phyloP scores from a whole-genome alignment of 2,329 filamentous ascomycete genomes.

The Cladophialophora chaetospira region DNA sequence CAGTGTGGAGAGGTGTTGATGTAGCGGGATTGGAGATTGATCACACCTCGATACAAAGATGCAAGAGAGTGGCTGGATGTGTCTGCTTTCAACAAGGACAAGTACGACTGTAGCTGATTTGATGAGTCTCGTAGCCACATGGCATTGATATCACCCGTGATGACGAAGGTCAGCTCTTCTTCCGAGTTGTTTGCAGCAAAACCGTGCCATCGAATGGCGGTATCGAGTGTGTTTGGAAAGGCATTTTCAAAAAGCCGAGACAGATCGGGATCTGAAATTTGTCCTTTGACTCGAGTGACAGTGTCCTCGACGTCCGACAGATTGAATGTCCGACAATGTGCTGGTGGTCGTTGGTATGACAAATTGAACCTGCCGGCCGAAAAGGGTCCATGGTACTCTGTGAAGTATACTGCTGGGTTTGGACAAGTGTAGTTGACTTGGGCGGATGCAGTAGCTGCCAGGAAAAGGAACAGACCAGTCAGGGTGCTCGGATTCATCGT shows the following conservation, averaged over 20 bases:
- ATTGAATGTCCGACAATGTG: constrained; percentile 2
- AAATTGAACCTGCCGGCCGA: not conserved
- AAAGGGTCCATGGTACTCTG: not conserved
- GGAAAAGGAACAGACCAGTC: not conserved
- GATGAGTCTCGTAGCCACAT: constrained; percentile 89
- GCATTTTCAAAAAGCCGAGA: constrained; percentile 93
- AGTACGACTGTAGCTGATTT: constrained; percentile 90
- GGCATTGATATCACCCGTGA: constrained; percentile 88
- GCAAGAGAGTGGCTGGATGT: constrained; percentile 60
- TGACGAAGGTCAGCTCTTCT: constrained; percentile 87
- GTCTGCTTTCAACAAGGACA: constrained; percentile 79
- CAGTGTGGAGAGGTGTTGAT: constrained; percentile 94
- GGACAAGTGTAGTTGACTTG: constrained; percentile 7
- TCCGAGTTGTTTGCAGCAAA: constrained; percentile 72
- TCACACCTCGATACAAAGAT: constrained; percentile 82
- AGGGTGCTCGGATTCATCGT: not conserved
- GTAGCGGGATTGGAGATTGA: constrained; percentile 93
- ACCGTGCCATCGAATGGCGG: constrained; percentile 83
- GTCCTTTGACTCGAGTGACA: constrained; percentile 35
- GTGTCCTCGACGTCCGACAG: constrained; percentile 8
- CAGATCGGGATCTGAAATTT: constrained; percentile 83
- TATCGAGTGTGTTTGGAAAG: constrained; percentile 88
- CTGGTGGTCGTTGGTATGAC: constrained; percentile 8
- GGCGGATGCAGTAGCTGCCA: not conserved
- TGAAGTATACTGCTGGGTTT: not conserved